Conservation (phyloP, 176 grass and related monocot genomes). For the Eleusine coracana region DNA sequence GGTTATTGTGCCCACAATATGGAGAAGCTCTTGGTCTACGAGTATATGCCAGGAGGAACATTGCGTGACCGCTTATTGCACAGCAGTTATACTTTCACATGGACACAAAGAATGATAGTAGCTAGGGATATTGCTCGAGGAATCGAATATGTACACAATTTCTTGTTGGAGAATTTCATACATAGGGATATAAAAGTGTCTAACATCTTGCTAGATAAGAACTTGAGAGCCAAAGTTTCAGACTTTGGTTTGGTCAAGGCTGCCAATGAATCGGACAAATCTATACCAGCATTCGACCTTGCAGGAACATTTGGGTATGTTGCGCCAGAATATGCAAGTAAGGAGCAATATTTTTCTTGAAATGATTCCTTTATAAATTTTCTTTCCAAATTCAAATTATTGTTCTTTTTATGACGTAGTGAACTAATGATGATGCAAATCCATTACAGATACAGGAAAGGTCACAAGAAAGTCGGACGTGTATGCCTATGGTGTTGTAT, state of each 20-base stretch:
- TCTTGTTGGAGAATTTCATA: not conserved
- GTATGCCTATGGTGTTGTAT: slow-evolving; percentile 93
- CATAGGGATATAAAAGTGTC: not conserved
- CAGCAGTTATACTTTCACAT: slow-evolving; percentile 68
- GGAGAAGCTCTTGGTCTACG: slow-evolving; percentile 92
- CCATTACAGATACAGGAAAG: slow-evolving; percentile 81
- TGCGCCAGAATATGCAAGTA: not conserved
- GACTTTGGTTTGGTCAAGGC: not conserved
- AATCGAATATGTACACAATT: not conserved
- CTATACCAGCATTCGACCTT: not conserved
- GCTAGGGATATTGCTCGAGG: not conserved
- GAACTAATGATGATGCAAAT: slow-evolving; percentile 27
- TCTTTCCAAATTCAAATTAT: not conserved
- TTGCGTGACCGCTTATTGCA: slow-evolving; percentile 66
- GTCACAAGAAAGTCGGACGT: slow-evolving; percentile 88
- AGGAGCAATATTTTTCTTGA: not conserved
- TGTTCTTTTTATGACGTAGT: not conserved
- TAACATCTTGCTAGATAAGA: not conserved
- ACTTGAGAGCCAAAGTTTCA: not conserved
- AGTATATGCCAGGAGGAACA: slow-evolving; percentile 82
- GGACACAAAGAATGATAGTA: slow-evolving; percentile 57
- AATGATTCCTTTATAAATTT: too few relatives aligned
- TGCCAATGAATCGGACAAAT: not conserved
- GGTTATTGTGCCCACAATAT: slow-evolving; percentile 76
- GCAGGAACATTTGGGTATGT: not conserved